Evolutionary conservation across 148 eudicot species (phyloP).

Genomic region (Drosera capensis): DNA sequence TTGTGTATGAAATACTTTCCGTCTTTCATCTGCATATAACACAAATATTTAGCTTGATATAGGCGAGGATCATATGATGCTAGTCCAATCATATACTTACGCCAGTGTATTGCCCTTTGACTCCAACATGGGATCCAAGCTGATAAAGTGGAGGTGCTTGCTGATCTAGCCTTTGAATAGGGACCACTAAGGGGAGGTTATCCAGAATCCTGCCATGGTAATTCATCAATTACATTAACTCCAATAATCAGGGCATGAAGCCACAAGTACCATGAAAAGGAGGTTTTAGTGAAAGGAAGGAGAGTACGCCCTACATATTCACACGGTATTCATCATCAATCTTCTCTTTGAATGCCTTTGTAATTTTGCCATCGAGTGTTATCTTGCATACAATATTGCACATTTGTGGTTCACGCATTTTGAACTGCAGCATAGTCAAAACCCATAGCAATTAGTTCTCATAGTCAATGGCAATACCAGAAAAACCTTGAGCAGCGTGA

Average conservation of each 20-base stretch:
- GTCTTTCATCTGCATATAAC: slow-evolving; percentile 24
- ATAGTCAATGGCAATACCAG: no score
- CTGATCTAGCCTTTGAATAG: slow-evolving; percentile 25
- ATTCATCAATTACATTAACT: no score
- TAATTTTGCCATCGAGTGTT: slow-evolving; percentile 35
- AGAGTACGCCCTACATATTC: slow-evolving; percentile 22
- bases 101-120: slow-evolving; percentile 29
- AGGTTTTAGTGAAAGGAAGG: no score
- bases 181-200: slow-evolving; percentile 40
- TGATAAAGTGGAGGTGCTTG: slow-evolving; percentile 23
- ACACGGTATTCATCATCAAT: slow-evolving; percentile 50
- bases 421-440: slow-evolving; percentile 21
- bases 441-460: slow-evolving; percentile 1
- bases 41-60: not conserved
- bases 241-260: no score
- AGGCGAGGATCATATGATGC: no score
- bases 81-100: slow-evolving; percentile 22
- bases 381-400: slow-evolving; percentile 34
- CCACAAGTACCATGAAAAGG: no score
- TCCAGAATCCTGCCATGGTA: slow-evolving; percentile 35
- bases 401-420: slow-evolving; percentile 46
- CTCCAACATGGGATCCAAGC: slow-evolving; percentile 43
- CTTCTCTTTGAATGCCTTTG: slow-evolving; percentile 49
- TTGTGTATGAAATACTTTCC: slow-evolving; percentile 37
- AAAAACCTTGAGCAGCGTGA: no score